Evolutionary conservation across 2,329 filamentous ascomycete genomes (phyloP).

Genomic region (Didymella segeticola): DNA sequence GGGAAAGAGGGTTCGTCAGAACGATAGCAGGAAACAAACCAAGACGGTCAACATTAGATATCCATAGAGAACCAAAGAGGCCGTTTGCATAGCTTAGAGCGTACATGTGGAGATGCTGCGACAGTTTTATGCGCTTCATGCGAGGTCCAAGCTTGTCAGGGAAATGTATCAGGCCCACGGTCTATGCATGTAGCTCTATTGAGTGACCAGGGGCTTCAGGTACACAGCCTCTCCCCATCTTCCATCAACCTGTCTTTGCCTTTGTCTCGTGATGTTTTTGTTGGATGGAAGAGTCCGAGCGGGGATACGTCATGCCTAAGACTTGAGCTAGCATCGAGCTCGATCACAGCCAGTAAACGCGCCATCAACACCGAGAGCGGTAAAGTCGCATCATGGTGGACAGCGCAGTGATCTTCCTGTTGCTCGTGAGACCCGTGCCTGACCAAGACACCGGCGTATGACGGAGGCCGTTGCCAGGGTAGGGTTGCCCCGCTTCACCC

Average conservation of each 20-base stretch:
- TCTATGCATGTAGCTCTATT: not conserved
- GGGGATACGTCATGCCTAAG: conserved; percentile 8
- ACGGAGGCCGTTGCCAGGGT: conserved; percentile 27
- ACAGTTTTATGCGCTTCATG: not conserved
- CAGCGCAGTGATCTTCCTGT: conserved; percentile 14
- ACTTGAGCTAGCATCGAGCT: conserved; percentile 1
- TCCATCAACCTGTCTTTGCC: not conserved
- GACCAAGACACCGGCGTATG: conserved; percentile 25
- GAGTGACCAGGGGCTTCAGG: not conserved
- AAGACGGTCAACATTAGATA: not conserved
- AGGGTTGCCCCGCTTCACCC: conserved; percentile 30
- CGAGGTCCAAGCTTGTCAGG: not conserved
- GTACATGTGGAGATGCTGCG: not conserved
- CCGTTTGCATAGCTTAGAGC: not conserved
- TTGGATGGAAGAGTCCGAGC: not conserved
- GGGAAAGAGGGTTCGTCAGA: not conserved
- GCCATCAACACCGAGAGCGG: conserved; percentile 2
- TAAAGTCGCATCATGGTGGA: conserved; percentile 8
- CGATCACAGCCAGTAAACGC: not conserved
- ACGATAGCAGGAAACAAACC: not conserved
- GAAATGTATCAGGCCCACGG: not conserved
- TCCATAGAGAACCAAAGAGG: not conserved
- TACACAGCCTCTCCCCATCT: not conserved
- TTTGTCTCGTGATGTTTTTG: not conserved
- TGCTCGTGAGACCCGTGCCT: conserved; percentile 26